Evolutionary conservation across 306 rosid genomes (phyloP).

Genomic region (Lathyrus sativus): DNA sequence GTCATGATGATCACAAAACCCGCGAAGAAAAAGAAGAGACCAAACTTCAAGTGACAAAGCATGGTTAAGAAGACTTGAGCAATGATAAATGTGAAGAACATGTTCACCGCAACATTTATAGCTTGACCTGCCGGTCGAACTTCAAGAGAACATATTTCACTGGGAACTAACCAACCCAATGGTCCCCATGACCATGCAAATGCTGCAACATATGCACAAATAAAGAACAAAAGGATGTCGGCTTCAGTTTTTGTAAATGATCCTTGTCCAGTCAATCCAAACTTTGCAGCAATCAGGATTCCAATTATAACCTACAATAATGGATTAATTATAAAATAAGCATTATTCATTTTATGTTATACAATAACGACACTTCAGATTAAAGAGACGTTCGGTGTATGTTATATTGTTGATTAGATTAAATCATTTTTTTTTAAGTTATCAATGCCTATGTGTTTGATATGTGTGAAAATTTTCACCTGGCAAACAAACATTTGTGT

Average conservation of each 20-base stretch:
- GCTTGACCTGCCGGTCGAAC: slow-evolving; percentile 63
- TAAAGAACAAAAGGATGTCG: slow-evolving; percentile 41
- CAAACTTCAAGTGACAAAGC: slow-evolving; percentile 64
- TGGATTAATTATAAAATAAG: background rate
- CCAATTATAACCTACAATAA: slow-evolving; percentile 40
- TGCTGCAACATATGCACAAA: slow-evolving; percentile 64
- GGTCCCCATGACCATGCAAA: slow-evolving; percentile 85
- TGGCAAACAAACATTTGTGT: slow-evolving; percentile 37
- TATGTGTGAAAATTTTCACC: slow-evolving; percentile 1
- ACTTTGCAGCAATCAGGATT: slow-evolving; percentile 36
- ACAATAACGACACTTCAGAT: too few relatives aligned
- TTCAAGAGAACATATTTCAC: slow-evolving; percentile 61
- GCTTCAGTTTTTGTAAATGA: slow-evolving; percentile 33
- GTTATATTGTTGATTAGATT: too few relatives aligned
- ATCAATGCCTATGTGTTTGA: too few relatives aligned
- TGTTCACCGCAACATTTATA: slow-evolving; percentile 58
- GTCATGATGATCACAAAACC: slow-evolving; percentile 52
- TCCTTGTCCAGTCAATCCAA: slow-evolving; percentile 55
- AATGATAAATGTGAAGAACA: slow-evolving; percentile 50
- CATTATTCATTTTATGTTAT: background rate
- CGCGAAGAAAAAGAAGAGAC: slow-evolving; percentile 59
- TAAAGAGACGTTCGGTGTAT: too few relatives aligned
- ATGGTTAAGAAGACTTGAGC: slow-evolving; percentile 55
- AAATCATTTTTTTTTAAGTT: too few relatives aligned
- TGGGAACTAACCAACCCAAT: slow-evolving; percentile 65